Percentiles rank a stretch among this genome's conserved stretches.
These are phyloP conservation scores for Chalaropsis ovoidea DNA, from an alignment of 2,329 filamentous ascomycete genomes.

Conservation along the genomic window DNA sequence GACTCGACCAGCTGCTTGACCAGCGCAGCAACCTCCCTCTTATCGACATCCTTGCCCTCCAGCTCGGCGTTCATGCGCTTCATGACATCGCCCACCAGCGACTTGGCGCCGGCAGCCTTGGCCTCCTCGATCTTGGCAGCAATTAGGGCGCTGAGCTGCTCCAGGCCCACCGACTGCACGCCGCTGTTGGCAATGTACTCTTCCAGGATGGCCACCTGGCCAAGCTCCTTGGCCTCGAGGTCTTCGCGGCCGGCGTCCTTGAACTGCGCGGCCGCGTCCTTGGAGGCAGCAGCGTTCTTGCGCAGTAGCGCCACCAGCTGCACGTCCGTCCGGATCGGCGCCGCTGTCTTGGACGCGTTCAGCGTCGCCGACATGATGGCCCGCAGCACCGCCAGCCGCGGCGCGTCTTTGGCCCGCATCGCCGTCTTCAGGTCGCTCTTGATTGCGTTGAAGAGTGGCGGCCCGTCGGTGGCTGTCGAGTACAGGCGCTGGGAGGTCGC, in stretches of 20 bases:
- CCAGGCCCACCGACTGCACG: conserved; percentile 48
- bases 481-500: conserved; percentile 9
- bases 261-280: conserved; percentile 55
- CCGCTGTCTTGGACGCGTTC: conserved; percentile 63
- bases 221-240: conserved; percentile 58
- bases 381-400: conserved; percentile 59
- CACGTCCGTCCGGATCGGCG: conserved; percentile 59
- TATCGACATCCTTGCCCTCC: conserved; percentile 55
- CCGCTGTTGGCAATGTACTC: conserved; percentile 53
- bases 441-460: conserved; percentile 43
- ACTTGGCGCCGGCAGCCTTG: conserved; percentile 39
- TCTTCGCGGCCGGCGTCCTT: conserved; percentile 53
- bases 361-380: conserved; percentile 57
- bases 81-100: conserved; percentile 51
- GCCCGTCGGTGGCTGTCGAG: conserved; percentile 31
- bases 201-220: conserved; percentile 54
- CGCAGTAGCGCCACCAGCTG: conserved; percentile 58
- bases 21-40: conserved; percentile 48
- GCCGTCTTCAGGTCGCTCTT: conserved; percentile 54
- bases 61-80: conserved; percentile 48
- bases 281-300: conserved; percentile 48
- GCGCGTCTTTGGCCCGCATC: conserved; percentile 54
- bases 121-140: conserved; percentile 42
- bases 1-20: conserved; percentile 42
- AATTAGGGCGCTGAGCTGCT: conserved; percentile 48